Conservation (phyloP, 2,329 filamentous ascomycete genomes). For the Phialemonium atrogriseum region DNA sequence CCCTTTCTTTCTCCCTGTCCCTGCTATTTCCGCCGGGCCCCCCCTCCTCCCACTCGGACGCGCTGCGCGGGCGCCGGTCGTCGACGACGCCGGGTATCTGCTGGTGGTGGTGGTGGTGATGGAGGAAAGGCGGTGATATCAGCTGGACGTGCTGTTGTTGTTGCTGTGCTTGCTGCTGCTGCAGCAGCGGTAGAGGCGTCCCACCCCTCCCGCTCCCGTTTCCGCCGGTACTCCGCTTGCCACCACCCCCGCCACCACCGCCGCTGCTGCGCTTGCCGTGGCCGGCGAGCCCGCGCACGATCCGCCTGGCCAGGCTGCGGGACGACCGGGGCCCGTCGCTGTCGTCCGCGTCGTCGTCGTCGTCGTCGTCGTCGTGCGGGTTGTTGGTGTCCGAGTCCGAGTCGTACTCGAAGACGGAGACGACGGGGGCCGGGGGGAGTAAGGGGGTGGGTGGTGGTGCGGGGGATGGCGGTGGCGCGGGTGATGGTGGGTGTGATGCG, state of each 20-base stretch:
- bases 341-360: slow-evolving; percentile 11
- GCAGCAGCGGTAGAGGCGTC: no score
- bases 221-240: no score
- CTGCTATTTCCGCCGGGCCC: slow-evolving; percentile 1
- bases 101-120: neutral
- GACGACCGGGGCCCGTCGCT: neutral
- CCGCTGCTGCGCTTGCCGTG: slow-evolving; percentile 2
- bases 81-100: no score
- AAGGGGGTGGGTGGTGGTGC: neutral
- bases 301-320: slow-evolving; percentile 22
- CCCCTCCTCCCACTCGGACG: neutral
- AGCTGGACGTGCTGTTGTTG: neutral
- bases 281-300: slow-evolving; percentile 32
- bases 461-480: neutral
- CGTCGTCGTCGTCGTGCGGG: slow-evolving; percentile 1
- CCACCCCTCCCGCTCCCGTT: no score
- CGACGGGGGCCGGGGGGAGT: slow-evolving; percentile 9
- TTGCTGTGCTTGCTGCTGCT: no score
- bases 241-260: neutral
- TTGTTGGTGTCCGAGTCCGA: slow-evolving; percentile 27
- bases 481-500: neutral
- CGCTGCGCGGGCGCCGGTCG: neutral
- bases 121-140: neutral
- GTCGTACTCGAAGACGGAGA: slow-evolving; percentile 42
- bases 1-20: slow-evolving; percentile 3